Evolutionary conservation across 148 eudicot species (phyloP).

Genomic region (Rhododendron vialii): DNA sequence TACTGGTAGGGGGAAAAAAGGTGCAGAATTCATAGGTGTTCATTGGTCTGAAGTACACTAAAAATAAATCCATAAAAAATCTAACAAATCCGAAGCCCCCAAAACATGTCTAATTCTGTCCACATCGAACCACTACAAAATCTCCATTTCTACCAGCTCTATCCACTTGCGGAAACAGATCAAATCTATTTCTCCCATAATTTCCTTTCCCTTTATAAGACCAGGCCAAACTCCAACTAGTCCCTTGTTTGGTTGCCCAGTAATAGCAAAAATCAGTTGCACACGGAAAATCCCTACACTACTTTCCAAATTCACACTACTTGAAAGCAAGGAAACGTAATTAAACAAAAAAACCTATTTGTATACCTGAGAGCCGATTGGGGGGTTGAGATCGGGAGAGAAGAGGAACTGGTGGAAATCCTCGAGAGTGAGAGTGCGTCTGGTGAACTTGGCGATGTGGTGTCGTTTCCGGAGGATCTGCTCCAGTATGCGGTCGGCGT

Average conservation of each 20-base stretch:
- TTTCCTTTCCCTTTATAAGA: background rate
- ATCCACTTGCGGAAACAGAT: background rate
- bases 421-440: conserved; percentile 52
- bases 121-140: background rate
- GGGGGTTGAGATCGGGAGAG: conserved; percentile 63
- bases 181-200: background rate
- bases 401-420: conserved; percentile 69
- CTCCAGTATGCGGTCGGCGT: conserved; percentile 36
- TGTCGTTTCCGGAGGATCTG: conserved; percentile 50
- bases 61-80: background rate
- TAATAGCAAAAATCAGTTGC: background rate
- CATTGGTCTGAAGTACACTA: background rate
- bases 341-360: background rate
- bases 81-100: background rate
- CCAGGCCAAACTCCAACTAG: background rate
- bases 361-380: conserved; percentile 46
- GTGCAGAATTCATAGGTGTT: background rate
- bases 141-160: background rate
- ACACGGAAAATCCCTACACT: background rate
- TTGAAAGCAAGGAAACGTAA: background rate
- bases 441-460: conserved; percentile 46
- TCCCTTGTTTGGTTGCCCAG: background rate
- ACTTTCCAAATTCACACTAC: background rate
- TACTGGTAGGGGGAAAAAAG: background rate
- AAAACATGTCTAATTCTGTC: background rate